Conservation (phyloP, 2,329 filamentous ascomycete species). For the Phoma sp. region DNA sequence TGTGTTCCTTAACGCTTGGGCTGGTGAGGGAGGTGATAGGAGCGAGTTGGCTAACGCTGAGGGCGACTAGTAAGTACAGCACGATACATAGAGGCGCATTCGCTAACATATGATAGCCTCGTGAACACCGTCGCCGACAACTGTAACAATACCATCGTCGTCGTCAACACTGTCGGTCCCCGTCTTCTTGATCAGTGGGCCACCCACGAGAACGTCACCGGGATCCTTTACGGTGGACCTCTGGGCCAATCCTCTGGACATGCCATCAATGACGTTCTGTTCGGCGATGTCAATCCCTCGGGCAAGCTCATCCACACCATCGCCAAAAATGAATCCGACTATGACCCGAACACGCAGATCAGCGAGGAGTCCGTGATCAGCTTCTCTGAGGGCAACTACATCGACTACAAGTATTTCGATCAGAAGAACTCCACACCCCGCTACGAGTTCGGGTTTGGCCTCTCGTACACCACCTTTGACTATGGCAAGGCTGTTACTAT, state of each 20-base stretch:
- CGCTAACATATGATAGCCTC: slow-evolving; percentile 22
- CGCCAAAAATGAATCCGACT: slow-evolving; percentile 70
- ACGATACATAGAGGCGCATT: not conserved
- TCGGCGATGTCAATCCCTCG: slow-evolving; percentile 74
- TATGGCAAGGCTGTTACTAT: slow-evolving; percentile 52
- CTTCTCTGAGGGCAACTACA: slow-evolving; percentile 77
- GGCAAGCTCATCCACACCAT: slow-evolving; percentile 80
- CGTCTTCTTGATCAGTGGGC: slow-evolving; percentile 80
- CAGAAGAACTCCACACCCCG: slow-evolving; percentile 66
- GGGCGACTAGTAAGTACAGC: slow-evolving; percentile 6
- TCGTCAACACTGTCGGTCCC: slow-evolving; percentile 62
- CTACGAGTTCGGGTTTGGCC: slow-evolving; percentile 79
- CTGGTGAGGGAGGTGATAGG: slow-evolving; percentile 19
- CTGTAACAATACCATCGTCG: slow-evolving; percentile 58
- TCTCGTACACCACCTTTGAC: slow-evolving; percentile 74
- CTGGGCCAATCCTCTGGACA: slow-evolving; percentile 83
- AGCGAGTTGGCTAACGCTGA: slow-evolving; percentile 12
- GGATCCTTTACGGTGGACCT: slow-evolving; percentile 79
- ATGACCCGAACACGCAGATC: slow-evolving; percentile 63
- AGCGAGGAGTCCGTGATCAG: slow-evolving; percentile 55
- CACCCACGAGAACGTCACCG: slow-evolving; percentile 76
- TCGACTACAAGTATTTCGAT: slow-evolving; percentile 80
- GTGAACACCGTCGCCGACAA: slow-evolving; percentile 52
- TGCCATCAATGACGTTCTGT: slow-evolving; percentile 76
- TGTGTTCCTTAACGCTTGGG: slow-evolving; percentile 28